Conservation (phyloP, 73 alveolate species). For the Paramecium biaurelia region DNA sequence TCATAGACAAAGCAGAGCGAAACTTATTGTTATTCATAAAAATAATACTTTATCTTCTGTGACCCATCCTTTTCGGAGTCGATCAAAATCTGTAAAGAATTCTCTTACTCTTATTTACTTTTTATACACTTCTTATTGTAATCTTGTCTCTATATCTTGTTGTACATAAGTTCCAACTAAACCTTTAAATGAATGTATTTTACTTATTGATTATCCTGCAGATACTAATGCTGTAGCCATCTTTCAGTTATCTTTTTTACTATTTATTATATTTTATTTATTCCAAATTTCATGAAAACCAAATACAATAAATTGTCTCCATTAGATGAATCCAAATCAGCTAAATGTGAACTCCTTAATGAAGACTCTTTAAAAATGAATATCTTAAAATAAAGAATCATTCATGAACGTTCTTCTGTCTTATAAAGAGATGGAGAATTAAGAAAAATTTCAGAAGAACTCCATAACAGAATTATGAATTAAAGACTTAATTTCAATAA, state of each 20-base stretch:
- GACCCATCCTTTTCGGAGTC: conserved; percentile 90
- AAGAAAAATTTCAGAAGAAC: background rate
- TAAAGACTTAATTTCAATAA: background rate
- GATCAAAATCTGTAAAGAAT: conserved; percentile 88
- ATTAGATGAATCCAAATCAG: background rate
- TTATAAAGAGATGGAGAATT: background rate
- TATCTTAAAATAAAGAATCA: background rate
- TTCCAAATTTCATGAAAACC: background rate
- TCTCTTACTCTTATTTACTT: conserved; percentile 84
- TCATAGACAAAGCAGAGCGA: conserved; percentile 73
- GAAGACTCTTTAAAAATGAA: background rate
- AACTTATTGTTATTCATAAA: conserved; percentile 41
- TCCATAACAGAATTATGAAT: background rate
- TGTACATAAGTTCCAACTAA: conserved; percentile 30
- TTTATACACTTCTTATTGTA: conserved; percentile 77
- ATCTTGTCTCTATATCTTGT: conserved; percentile 56
- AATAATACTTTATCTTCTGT: conserved; percentile 74
- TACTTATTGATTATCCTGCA: conserved; percentile 38
- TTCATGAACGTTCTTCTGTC: background rate
- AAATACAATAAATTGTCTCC: conserved; percentile 24
- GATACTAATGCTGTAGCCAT: conserved; percentile 37
- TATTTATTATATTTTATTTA: background rate
- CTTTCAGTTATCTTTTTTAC: conserved; percentile 26
- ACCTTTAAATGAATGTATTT: background rate
- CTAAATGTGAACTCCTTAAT: background rate